A percentile compares a stretch with the other conserved stretches of the same genome.
Evolutionary conservation across 139 green algal species (phyloP).

Genomic region (Limnomonas spitsbergensis): DNA sequence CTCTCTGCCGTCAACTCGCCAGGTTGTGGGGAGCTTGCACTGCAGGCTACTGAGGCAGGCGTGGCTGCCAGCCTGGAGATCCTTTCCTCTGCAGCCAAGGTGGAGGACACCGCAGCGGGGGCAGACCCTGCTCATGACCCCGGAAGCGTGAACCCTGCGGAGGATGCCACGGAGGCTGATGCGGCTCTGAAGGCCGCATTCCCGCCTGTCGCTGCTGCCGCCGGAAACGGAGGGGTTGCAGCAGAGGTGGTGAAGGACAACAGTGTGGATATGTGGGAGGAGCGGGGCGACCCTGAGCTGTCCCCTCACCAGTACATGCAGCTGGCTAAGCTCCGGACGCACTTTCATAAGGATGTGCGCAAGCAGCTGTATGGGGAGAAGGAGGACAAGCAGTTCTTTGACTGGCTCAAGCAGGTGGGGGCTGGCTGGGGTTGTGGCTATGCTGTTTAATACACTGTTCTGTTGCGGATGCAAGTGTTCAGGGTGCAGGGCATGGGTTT

Average conservation of each 20-base stretch:
- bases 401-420: slow-evolving; percentile 45
- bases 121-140: neutral
- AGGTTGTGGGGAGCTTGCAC: too few species aligned
- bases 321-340: slow-evolving; percentile 44
- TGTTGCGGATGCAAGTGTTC: too few species aligned
- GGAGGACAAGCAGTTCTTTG: slow-evolving; percentile 75
- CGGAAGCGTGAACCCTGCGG: too few species aligned
- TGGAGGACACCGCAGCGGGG: neutral
- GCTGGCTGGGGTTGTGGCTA: too few species aligned
- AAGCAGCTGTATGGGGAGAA: slow-evolving; percentile 80
- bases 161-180: neutral
- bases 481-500: too few species aligned
- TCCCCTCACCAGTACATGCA: slow-evolving; percentile 24
- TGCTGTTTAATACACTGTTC: too few species aligned
- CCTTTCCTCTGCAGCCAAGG: neutral
- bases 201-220: neutral
- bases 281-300: neutral
- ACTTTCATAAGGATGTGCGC: slow-evolving; percentile 72
- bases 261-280: neutral
- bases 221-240: neutral
- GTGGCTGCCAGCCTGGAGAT: neutral
- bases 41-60: neutral
- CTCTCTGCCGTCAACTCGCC: neutral
- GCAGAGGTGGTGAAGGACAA: neutral
- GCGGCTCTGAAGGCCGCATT: too few species aligned